A percentile compares a stretch with the other conserved stretches of the same genome.
These are phyloP conservation scores for Acaromyces ingoldii DNA, from an alignment of 1,284 basidiomycete species.

Conservation along the genomic window DNA sequence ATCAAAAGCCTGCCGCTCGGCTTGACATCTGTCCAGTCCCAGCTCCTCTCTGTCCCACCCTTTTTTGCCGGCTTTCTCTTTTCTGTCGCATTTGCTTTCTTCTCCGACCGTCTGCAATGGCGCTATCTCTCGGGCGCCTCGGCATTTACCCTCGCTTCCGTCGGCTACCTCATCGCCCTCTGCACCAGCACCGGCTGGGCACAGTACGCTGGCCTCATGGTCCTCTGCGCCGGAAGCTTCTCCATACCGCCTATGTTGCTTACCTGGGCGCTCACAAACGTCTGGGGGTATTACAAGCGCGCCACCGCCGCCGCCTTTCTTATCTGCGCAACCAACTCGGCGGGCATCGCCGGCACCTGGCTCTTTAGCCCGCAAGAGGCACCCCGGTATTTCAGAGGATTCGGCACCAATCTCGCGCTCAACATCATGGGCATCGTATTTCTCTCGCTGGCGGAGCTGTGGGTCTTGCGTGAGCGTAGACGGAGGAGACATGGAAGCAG, in stretches of 20 bases:
- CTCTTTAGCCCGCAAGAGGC: constrained; percentile 29
- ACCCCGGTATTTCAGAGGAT: constrained; percentile 25
- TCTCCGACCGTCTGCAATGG: constrained; percentile 33
- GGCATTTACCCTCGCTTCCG: constrained; percentile 22
- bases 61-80: constrained; percentile 37
- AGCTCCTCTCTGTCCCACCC: constrained; percentile 41
- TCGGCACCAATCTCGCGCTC: constrained; percentile 33
- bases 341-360: constrained; percentile 35
- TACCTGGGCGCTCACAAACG: constrained; percentile 24
- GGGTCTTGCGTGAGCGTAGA: constrained; percentile 31
- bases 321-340: constrained; percentile 38
- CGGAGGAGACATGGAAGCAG: constrained; percentile 24
- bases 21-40: constrained; percentile 20
- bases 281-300: constrained; percentile 33
- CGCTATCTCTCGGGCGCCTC: constrained; percentile 22
- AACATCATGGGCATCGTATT: constrained; percentile 18
- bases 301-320: constrained; percentile 33
- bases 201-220: constrained; percentile 37
- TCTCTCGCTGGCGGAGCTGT: constrained; percentile 25
- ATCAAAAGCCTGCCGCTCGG: constrained; percentile 28
- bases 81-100: constrained; percentile 26
- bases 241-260: constrained; percentile 11
- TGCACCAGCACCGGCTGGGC: constrained; percentile 12
- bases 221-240: constrained; percentile 32
- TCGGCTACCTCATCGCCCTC: constrained; percentile 33